Evolutionary conservation across 2,329 filamentous ascomycete genomes (phyloP).

Genomic region (Endothia cerciana): DNA sequence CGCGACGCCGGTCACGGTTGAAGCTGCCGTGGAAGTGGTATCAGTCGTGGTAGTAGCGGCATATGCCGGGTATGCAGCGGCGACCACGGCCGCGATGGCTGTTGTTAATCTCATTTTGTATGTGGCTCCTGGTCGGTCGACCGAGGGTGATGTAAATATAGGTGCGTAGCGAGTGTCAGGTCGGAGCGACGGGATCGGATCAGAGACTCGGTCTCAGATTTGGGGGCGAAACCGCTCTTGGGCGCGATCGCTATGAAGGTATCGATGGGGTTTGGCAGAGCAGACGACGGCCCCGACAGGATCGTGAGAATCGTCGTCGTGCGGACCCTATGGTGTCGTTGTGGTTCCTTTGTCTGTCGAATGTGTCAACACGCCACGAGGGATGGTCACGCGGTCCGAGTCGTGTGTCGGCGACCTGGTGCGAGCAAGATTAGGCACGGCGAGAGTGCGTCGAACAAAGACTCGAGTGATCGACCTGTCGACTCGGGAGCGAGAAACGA

Average conservation of each 20-base stretch:
- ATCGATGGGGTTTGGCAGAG: not conserved
- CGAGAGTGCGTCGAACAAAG: slow-evolving; percentile 20
- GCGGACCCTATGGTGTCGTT: not conserved
- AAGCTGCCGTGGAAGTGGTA: slow-evolving; percentile 16
- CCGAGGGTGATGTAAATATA: not conserved
- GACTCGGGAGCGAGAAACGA: slow-evolving; percentile 9
- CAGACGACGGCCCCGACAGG: not conserved
- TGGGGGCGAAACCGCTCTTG: not conserved
- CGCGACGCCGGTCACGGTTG: slow-evolving; percentile 38
- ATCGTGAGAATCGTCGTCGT: slow-evolving; percentile 1
- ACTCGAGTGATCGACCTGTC: slow-evolving; percentile 11
- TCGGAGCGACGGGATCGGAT: slow-evolving; percentile 14
- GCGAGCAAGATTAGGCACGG: slow-evolving; percentile 15
- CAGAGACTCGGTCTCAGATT: slow-evolving; percentile 12
- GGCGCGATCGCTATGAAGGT: not conserved
- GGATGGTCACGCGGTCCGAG: not conserved
- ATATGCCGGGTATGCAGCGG: slow-evolving; percentile 16
- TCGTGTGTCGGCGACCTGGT: not conserved
- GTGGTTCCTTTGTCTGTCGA: not conserved
- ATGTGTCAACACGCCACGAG: not conserved
- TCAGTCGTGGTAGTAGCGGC: slow-evolving; percentile 25
- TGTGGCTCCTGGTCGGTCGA: not conserved
- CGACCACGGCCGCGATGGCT: slow-evolving; percentile 20
- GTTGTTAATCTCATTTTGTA: slow-evolving; percentile 28
- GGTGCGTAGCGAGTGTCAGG: not conserved